Evolutionary conservation across 306 rosid genomes (phyloP).

Genomic region (Cucumis sativus): Cucumber_9930_V3 NC_026660.2:26828001-26828500

Average conservation of each 20-base stretch:
- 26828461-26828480: constrained; percentile 1
- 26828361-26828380: constrained; percentile 54
- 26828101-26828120: background rate
- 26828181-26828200: background rate
- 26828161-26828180: background rate
- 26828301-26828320: background rate
- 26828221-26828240: background rate
- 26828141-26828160: background rate
- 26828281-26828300: constrained; percentile 2
- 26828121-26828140: background rate
- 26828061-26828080: too few species aligned
- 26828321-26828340: background rate
- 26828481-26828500: constrained; percentile 16
- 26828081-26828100: background rate
- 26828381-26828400: constrained; percentile 83
- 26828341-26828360: constrained; percentile 40
- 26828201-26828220: background rate
- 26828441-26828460: constrained; percentile 23
- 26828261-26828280: constrained; percentile 1
- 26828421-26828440: constrained; percentile 82
- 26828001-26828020: too few species aligned
- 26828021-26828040: too few species aligned
- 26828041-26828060: too few species aligned
- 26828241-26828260: constrained; percentile 6
- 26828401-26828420: constrained; percentile 71